Evolutionary conservation across 306 rosid genomes (phyloP).

Genomic region (Hippophae rhamnoides): DNA sequence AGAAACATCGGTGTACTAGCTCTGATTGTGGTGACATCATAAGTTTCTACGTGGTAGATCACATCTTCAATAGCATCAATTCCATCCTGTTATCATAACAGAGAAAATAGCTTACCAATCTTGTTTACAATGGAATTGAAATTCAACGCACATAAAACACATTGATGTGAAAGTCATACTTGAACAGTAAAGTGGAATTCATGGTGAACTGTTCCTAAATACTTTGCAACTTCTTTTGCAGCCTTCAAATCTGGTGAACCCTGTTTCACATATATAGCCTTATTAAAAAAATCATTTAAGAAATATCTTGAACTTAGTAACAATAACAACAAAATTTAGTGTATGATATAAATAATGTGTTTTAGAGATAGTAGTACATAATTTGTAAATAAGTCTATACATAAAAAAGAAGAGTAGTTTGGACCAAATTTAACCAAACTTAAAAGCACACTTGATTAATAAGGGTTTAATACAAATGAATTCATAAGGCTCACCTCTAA

Average conservation of each 20-base stretch:
- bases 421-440: too few species aligned
- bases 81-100: constrained; percentile 54
- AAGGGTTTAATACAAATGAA: neutral
- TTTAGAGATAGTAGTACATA: too few species aligned
- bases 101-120: constrained; percentile 2
- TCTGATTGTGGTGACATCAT: constrained; percentile 91
- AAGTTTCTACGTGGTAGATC: constrained; percentile 82
- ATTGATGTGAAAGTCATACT: constrained; percentile 23
- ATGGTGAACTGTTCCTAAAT: constrained; percentile 83
- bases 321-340: too few species aligned
- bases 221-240: constrained; percentile 88
- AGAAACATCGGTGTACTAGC: constrained; percentile 99
- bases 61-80: constrained; percentile 96
- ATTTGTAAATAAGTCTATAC: too few species aligned
- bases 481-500: constrained; percentile 45
- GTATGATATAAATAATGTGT: too few species aligned
- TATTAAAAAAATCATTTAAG: too few species aligned
- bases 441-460: too few species aligned
- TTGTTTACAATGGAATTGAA: neutral
- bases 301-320: too few species aligned
- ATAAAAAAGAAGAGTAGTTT: too few species aligned
- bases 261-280: constrained; percentile 28
- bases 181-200: constrained; percentile 87
- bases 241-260: constrained; percentile 98
- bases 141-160: neutral